phyloP scores from a whole-genome alignment of 2,329 filamentous ascomycete species.

The Endoconidiophora polonica region DNA sequence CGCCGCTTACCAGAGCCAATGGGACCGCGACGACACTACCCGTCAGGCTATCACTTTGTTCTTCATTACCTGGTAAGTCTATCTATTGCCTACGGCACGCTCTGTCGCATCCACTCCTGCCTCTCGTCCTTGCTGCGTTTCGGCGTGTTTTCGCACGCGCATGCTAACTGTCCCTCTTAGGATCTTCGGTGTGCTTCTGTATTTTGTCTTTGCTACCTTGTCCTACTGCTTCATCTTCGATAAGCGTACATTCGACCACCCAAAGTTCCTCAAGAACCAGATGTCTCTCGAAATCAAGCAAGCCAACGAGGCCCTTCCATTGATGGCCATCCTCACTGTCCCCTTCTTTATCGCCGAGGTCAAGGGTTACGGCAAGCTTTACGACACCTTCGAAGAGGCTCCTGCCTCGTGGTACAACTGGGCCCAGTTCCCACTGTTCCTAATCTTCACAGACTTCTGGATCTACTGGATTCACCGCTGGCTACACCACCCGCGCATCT shows the following conservation, averaged over 20 bases:
- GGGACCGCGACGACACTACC: slow-evolving; percentile 58
- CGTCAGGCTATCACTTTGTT: slow-evolving; percentile 64
- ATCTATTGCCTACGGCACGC: background rate
- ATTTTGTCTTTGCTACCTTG: slow-evolving; percentile 67
- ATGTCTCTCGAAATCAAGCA: slow-evolving; percentile 72
- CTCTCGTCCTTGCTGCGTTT: background rate
- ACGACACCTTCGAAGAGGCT: slow-evolving; percentile 60
- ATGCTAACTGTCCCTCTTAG: slow-evolving; percentile 27
- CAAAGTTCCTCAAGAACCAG: slow-evolving; percentile 91
- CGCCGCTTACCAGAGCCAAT: slow-evolving; percentile 64
- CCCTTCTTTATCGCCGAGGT: slow-evolving; percentile 73
- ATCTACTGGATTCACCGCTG: slow-evolving; percentile 88
- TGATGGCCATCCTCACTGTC: slow-evolving; percentile 68
- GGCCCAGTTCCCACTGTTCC: slow-evolving; percentile 79
- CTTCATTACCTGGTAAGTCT: slow-evolving; percentile 65
- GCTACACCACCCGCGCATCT: slow-evolving; percentile 58
- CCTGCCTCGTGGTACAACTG: slow-evolving; percentile 65
- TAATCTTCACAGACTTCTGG: slow-evolving; percentile 73
- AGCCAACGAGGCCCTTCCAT: slow-evolving; percentile 57
- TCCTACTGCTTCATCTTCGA: slow-evolving; percentile 87
- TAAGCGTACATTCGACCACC: slow-evolving; percentile 73
- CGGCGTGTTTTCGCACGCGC: background rate
- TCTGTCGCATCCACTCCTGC: background rate
- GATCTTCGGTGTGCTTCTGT: slow-evolving; percentile 69
- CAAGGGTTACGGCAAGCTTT: slow-evolving; percentile 71